Evolutionary conservation across 1,284 basidiomycete species (phyloP).

Genomic region (Lignosus rhinocerotis): DNA sequence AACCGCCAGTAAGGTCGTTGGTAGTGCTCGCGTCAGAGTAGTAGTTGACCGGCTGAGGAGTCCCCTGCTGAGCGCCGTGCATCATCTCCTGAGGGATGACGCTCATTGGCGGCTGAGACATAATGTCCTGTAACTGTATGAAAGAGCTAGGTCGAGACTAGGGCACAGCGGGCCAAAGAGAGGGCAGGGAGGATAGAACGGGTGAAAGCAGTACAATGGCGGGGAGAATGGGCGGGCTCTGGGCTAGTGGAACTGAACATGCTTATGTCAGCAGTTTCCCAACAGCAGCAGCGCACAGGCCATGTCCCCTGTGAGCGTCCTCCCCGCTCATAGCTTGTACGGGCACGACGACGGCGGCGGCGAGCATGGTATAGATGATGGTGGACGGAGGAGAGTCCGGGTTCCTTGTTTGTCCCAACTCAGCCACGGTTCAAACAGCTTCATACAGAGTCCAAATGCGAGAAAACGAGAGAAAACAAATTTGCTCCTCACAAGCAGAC

Average conservation of each 20-base stretch:
- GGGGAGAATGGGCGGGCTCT: conserved; percentile 20
- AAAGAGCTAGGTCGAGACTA: conserved; percentile 2
- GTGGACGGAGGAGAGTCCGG: conserved; percentile 15
- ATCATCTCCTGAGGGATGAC: conserved; percentile 45
- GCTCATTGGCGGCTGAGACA: conserved; percentile 42
- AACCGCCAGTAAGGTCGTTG: conserved; percentile 74
- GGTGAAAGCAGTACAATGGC: conserved; percentile 15
- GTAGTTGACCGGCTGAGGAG: conserved; percentile 51
- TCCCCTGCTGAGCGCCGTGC: conserved; percentile 17
- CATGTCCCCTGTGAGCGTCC: conserved; percentile 23
- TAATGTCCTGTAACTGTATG: conserved; percentile 14
- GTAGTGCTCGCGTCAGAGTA: conserved; percentile 50
- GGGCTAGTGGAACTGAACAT: conserved; percentile 28
- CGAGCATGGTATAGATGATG: conserved; percentile 22
- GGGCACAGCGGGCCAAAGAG: conserved; percentile 3
- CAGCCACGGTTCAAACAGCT: conserved; percentile 46
- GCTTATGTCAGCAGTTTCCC: conserved; percentile 37
- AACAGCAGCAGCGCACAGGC: conserved; percentile 37
- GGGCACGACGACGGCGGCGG: conserved; percentile 22
- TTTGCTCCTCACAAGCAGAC: conserved; percentile 47
- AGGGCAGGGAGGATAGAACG: conserved; percentile 5
- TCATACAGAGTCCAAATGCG: conserved; percentile 67
- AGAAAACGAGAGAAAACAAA: conserved; percentile 75
- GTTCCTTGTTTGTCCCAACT: conserved; percentile 39
- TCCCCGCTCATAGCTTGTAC: conserved; percentile 10